Evolutionary conservation across 768 basidiomycete species (phyloP).

Genomic region (Hericium alpestre): DNA sequence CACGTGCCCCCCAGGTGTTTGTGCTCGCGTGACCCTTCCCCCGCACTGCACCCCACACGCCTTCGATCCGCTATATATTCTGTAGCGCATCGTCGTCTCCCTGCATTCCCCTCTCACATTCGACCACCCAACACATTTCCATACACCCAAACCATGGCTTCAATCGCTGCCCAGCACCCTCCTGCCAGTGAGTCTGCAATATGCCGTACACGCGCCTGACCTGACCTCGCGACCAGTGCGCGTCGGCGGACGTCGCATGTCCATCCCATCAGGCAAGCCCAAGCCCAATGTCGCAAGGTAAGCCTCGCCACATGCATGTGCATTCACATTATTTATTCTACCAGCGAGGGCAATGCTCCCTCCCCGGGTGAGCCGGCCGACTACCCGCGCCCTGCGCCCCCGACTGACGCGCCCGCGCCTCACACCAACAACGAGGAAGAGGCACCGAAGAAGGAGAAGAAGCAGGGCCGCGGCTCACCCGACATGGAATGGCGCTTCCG

Average conservation of each 20-base stretch:
- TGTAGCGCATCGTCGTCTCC: too few species aligned
- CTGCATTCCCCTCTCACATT: too few species aligned
- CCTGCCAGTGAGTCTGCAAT: conserved; percentile 8
- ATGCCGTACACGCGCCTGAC: not conserved
- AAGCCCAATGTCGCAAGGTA: not conserved
- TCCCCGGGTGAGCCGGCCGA: conserved; percentile 12
- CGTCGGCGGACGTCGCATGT: conserved; percentile 13
- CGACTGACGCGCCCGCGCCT: conserved; percentile 2
- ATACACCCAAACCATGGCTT: not conserved
- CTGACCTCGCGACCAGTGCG: conserved; percentile 1
- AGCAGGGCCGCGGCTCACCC: conserved; percentile 8
- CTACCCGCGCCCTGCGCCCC: conserved; percentile 12
- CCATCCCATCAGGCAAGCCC: conserved; percentile 7
- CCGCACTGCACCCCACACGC: too few species aligned
- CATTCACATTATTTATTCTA: too few species aligned
- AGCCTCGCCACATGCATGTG: not conserved
- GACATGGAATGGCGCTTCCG: conserved; percentile 11
- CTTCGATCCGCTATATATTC: too few species aligned
- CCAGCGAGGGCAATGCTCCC: conserved; percentile 3
- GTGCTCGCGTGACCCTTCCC: too few species aligned
- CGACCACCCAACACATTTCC: too few species aligned
- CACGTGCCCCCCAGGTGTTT: too few species aligned
- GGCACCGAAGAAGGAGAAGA: conserved; percentile 9
- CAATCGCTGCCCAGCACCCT: conserved; percentile 4
- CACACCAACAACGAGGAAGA: conserved; percentile 4